These are phyloP conservation scores for Pichia cabralensis DNA, from an alignment of 805 yeast genomes.

Conservation along the genomic window DNA sequence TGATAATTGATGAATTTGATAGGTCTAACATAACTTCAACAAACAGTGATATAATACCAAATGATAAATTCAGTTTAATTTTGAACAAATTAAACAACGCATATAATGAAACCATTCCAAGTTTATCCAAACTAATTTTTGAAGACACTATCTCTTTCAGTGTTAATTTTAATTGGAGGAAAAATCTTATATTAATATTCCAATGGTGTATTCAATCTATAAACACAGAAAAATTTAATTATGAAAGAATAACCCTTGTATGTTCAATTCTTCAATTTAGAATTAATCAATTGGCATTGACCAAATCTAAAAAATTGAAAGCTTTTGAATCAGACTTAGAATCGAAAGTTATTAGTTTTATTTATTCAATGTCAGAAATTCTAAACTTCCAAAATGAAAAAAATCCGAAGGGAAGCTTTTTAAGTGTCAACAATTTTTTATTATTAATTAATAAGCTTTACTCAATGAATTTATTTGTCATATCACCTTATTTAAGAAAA, in stretches of 20 bases:
- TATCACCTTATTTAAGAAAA: conserved; percentile 64
- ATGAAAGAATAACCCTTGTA: conserved; percentile 16
- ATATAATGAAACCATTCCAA: conserved; percentile 10
- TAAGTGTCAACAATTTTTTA: conserved; percentile 26
- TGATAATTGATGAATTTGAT: conserved; percentile 39
- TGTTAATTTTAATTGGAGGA: conserved; percentile 20
- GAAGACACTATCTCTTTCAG: too few species aligned
- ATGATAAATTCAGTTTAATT: conserved; percentile 14
- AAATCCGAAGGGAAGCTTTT: conserved; percentile 7
- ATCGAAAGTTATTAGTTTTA: conserved; percentile 23
- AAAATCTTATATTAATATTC: conserved; percentile 14
- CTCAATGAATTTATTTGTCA: conserved; percentile 36
- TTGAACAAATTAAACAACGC: conserved; percentile 23
- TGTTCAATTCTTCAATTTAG: conserved; percentile 20
- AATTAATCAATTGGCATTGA: conserved; percentile 12
- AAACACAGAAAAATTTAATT: conserved; percentile 10
- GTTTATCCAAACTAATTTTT: conserved; percentile 16
- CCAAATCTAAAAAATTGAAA: conserved; percentile 17
- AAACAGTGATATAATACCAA: background rate
- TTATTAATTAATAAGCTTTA: conserved; percentile 44
- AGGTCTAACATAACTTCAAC: background rate
- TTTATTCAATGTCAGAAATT: conserved; percentile 23
- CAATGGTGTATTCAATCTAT: conserved; percentile 24
- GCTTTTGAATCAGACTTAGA: conserved; percentile 24
- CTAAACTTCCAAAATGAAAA: conserved; percentile 14